These are phyloP conservation scores for Phyllosticta capitalensis DNA, from an alignment of 2,329 filamentous ascomycete genomes.

Conservation along the genomic window DNA sequence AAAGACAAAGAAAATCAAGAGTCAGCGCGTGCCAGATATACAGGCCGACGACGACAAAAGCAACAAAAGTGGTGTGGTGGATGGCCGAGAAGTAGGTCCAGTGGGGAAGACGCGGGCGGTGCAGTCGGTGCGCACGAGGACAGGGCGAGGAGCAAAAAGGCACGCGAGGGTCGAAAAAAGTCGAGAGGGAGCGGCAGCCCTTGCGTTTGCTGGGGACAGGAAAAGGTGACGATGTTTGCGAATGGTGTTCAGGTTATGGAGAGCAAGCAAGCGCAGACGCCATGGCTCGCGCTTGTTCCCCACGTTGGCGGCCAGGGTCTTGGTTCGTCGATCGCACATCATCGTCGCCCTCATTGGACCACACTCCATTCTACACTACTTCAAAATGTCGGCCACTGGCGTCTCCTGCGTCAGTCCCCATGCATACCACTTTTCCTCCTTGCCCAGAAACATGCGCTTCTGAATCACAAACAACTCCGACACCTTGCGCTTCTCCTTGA, in stretches of 20 bases:
- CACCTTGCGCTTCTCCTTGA: constrained; percentile 35
- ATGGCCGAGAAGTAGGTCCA: background rate
- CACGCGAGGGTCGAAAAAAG: background rate
- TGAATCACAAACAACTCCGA: constrained; percentile 58
- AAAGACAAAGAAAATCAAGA: background rate
- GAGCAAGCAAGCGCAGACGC: too few relatives aligned
- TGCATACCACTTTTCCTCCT: constrained; percentile 49
- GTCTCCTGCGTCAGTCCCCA: constrained; percentile 55
- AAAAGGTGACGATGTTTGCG: background rate
- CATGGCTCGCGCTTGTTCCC: background rate
- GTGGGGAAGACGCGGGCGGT: background rate
- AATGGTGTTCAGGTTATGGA: background rate
- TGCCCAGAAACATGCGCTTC: constrained; percentile 36
- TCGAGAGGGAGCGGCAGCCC: background rate
- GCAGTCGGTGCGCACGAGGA: background rate
- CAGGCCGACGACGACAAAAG: background rate
- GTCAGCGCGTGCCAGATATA: background rate
- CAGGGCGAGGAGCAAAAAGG: background rate
- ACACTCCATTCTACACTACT: background rate
- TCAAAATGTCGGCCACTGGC: constrained; percentile 13
- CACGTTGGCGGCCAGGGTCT: background rate
- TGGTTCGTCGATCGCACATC: background rate
- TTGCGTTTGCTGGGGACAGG: background rate
- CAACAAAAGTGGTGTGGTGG: background rate
- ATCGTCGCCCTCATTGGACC: background rate